Conservation (phyloP, 768 basidiomycete species). For the Agaricus sinodeliciosus region DNA sequence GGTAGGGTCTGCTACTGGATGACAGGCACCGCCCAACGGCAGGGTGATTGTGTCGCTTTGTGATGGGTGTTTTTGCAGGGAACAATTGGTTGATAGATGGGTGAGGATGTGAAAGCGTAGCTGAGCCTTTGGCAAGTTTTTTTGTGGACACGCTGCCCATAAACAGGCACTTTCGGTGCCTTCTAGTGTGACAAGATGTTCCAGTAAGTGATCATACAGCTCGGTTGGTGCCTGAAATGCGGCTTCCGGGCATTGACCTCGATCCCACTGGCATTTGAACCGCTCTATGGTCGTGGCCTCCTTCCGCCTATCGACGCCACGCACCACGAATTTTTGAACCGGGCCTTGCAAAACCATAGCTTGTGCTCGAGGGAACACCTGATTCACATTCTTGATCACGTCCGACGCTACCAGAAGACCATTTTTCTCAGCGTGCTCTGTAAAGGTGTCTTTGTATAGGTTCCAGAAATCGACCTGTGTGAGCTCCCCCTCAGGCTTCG, state of each 20-base stretch:
- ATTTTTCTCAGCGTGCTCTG: conserved; percentile 47
- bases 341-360: conserved; percentile 80
- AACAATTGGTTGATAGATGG: conserved; percentile 60
- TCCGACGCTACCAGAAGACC: conserved; percentile 80
- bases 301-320: conserved; percentile 71
- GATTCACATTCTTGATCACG: conserved; percentile 88
- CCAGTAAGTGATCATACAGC: conserved; percentile 67
- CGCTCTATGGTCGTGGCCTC: conserved; percentile 49
- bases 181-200: conserved; percentile 45
- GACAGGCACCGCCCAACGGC: conserved; percentile 44
- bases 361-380: conserved; percentile 78
- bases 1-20: conserved; percentile 60
- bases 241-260: conserved; percentile 42
- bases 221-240: conserved; percentile 49
- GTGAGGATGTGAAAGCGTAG: conserved; percentile 70
- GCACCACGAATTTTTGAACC: conserved; percentile 78
- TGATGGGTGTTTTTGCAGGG: conserved; percentile 51
- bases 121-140: conserved; percentile 37
- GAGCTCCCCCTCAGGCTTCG: conserved; percentile 70
- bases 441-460: conserved; percentile 81
- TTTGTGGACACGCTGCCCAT: conserved; percentile 65
- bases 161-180: conserved; percentile 41
- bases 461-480: conserved; percentile 97
- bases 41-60: conserved; percentile 73
- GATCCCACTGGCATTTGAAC: conserved; percentile 77